phyloP scores from a whole-genome alignment of 108 stramenopile genomes.

The Hondaea fermentalgiana region DNA sequence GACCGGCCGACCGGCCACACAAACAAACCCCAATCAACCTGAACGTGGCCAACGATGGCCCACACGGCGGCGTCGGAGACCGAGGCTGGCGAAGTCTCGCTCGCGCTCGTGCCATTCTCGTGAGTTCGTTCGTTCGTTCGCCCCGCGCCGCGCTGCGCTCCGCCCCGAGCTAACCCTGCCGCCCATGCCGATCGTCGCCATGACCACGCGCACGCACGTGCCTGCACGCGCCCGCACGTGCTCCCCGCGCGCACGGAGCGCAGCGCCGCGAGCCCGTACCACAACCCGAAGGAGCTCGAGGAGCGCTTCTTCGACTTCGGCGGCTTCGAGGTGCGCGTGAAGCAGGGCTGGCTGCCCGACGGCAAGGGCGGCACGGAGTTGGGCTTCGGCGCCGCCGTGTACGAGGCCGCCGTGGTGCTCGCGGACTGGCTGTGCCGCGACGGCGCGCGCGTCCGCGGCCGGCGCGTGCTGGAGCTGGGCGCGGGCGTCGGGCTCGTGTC shows the following conservation, averaged over 20 bases:
- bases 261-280: background rate
- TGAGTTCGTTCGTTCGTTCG: background rate
- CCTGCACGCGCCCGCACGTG: no score
- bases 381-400: constrained; percentile 34
- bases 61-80: no score
- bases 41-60: no score
- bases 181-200: background rate
- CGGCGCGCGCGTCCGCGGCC: background rate
- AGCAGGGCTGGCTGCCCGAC: constrained; percentile 21
- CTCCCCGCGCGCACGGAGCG: background rate
- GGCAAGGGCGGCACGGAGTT: constrained; percentile 33
- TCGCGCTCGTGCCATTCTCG: background rate
- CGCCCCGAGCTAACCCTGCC: background rate
- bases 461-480: constrained; percentile 12
- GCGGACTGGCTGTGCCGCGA: background rate
- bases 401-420: constrained; percentile 23
- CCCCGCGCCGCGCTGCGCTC: no score
- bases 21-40: no score
- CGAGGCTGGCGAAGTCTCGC: background rate
- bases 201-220: no score
- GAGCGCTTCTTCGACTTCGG: constrained; percentile 1
- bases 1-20: no score
- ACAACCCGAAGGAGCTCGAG: background rate
- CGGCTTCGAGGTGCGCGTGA: background rate
- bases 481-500: background rate